Evolutionary conservation across 768 basidiomycete genomes (phyloP).

Genomic region (Lanmaoa pseudosensibilis): DNA sequence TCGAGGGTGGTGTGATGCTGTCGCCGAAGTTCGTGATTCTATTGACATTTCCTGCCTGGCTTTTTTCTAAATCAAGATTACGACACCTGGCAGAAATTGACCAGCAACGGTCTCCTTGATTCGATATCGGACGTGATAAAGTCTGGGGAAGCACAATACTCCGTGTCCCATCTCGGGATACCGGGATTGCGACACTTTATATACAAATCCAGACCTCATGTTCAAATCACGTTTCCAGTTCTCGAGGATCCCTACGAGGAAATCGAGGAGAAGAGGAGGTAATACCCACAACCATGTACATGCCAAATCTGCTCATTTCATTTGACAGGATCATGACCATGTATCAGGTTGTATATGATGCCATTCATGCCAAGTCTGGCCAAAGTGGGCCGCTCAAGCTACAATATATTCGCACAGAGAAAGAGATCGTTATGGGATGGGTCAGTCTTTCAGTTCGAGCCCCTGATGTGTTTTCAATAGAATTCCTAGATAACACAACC

Average conservation of each 20-base stretch:
- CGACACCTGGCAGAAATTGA: slow-evolving; percentile 53
- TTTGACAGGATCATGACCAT: slow-evolving; percentile 69
- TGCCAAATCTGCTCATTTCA: slow-evolving; percentile 7
- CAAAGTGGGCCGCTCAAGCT: slow-evolving; percentile 80
- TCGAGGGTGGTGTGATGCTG: slow-evolving; percentile 69
- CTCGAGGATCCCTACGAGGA: slow-evolving; percentile 85
- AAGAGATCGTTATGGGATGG: slow-evolving; percentile 94
- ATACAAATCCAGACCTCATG: slow-evolving; percentile 87
- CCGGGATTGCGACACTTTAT: slow-evolving; percentile 92
- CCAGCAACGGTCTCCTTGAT: slow-evolving; percentile 54
- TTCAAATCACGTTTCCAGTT: slow-evolving; percentile 84
- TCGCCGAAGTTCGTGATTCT: slow-evolving; percentile 49
- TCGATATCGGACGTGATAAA: slow-evolving; percentile 49
- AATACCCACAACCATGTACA: slow-evolving; percentile 7
- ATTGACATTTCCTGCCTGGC: not conserved
- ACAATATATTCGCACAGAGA: slow-evolving; percentile 81
- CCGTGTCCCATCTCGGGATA: slow-evolving; percentile 74
- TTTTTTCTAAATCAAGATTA: not conserved
- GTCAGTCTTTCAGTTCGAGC: slow-evolving; percentile 44
- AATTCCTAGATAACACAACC: slow-evolving; percentile 78
- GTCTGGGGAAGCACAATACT: slow-evolving; percentile 58
- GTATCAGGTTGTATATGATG: slow-evolving; percentile 86
- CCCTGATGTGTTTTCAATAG: not conserved
- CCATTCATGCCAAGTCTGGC: slow-evolving; percentile 86
- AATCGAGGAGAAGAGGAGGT: slow-evolving; percentile 61